These are phyloP conservation scores for Stellera chamaejasme DNA, from an alignment of 345 rosid genomes.

Conservation along the genomic window DNA sequence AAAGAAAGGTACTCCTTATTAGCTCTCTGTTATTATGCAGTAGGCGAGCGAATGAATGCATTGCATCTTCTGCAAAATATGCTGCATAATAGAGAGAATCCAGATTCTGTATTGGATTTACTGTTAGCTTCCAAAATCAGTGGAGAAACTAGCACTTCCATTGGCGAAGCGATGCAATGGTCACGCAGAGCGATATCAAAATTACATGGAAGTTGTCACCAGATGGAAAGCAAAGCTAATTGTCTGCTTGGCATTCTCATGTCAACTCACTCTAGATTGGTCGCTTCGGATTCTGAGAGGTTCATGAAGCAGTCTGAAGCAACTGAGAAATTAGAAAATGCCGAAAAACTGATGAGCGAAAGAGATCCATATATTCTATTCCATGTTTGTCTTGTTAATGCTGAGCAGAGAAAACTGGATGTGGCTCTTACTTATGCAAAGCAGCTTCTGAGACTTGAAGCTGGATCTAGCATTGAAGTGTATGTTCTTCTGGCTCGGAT, in stretches of 20 bases:
- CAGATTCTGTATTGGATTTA: constrained; percentile 30
- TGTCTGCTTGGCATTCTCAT: constrained; percentile 42
- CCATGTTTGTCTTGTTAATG: constrained; percentile 48
- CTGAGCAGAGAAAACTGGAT: constrained; percentile 70
- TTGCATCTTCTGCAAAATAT: constrained; percentile 51
- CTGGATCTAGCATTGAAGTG: constrained; percentile 37
- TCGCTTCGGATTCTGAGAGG: constrained; percentile 35
- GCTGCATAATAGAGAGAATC: constrained; percentile 36
- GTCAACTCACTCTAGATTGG: constrained; percentile 35
- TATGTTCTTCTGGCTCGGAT: constrained; percentile 57
- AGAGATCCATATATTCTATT: constrained; percentile 32
- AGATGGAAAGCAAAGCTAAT: constrained; percentile 36
- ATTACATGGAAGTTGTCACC: constrained; percentile 24
- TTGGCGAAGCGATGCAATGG: constrained; percentile 46
- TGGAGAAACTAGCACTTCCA: constrained; percentile 28
- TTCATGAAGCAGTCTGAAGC: constrained; percentile 33
- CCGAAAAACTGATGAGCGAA: constrained; percentile 35
- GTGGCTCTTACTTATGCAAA: constrained; percentile 46
- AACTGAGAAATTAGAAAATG: constrained; percentile 40
- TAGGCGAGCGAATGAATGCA: constrained; percentile 48
- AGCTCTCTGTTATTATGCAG: constrained; percentile 54
- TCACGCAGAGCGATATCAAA: constrained; percentile 30
- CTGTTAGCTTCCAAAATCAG: constrained; percentile 64
- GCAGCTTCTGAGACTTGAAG: constrained; percentile 38
- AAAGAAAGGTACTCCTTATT: constrained; percentile 34